These are phyloP conservation scores for Malus fusca DNA, from an alignment of 306 rosid genomes.

Conservation along the genomic window DNA sequence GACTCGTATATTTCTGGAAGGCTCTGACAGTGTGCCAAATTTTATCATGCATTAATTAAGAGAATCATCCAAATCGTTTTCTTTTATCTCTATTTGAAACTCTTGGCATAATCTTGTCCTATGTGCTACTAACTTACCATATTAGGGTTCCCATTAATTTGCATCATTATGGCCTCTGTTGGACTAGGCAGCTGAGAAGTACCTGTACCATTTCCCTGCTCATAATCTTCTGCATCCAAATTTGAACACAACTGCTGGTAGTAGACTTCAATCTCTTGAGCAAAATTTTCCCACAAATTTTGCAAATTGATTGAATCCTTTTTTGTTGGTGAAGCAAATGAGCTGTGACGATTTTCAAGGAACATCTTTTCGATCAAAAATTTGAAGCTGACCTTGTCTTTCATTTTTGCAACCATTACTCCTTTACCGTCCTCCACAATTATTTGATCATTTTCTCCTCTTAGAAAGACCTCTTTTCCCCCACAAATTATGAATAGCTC, in stretches of 20 bases:
- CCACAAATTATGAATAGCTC: constrained; percentile 63
- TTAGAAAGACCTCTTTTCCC: constrained; percentile 63
- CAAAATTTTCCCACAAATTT: constrained; percentile 53
- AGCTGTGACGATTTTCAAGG: constrained; percentile 27
- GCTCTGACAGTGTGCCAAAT: constrained; percentile 27
- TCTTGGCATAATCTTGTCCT: neutral
- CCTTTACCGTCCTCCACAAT: constrained; percentile 62
- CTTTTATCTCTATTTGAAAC: neutral
- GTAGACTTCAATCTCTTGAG: constrained; percentile 53
- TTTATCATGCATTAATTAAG: neutral
- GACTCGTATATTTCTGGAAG: constrained; percentile 33
- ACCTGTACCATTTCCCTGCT: constrained; percentile 20
- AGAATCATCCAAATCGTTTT: neutral
- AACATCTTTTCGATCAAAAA: constrained; percentile 48
- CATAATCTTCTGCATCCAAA: constrained; percentile 32
- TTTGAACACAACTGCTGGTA: constrained; percentile 39
- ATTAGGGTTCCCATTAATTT: constrained; percentile 24
- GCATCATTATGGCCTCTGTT: constrained; percentile 34
- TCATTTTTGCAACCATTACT: constrained; percentile 36
- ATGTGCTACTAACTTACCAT: constrained; percentile 33
- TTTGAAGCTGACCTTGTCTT: constrained; percentile 36
- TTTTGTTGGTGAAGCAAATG: constrained; percentile 30
- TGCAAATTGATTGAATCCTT: constrained; percentile 25
- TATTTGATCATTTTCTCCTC: constrained; percentile 44
- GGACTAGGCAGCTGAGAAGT: constrained; percentile 25